Percentiles rank a stretch among this genome's conserved stretches.
phyloP scores from a whole-genome alignment of 257 asterid species.

The Osmanthus fragrans region DNA sequence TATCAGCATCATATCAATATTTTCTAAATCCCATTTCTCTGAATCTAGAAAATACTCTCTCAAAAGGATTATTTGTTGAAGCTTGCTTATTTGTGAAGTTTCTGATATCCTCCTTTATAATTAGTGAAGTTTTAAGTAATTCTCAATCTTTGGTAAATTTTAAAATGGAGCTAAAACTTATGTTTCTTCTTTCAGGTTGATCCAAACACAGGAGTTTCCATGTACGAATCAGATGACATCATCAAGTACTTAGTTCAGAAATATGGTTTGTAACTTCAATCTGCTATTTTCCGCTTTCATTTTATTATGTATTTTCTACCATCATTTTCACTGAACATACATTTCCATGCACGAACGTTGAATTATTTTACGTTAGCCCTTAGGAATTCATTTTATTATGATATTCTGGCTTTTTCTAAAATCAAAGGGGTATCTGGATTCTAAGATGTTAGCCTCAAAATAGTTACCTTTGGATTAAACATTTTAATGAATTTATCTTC shows the following conservation, averaged over 20 bases:
- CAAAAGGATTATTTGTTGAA: background rate
- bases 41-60: background rate
- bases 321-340: background rate
- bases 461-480: background rate
- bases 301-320: background rate
- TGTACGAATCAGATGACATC: constrained; percentile 62
- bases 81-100: background rate
- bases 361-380: background rate
- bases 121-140: background rate
- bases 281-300: background rate
- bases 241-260: constrained; percentile 30
- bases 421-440: background rate
- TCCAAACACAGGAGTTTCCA: constrained; percentile 90
- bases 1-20: background rate
- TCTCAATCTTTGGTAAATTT: background rate
- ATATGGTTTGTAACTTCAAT: constrained; percentile 57
- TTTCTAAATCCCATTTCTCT: constrained; percentile 8
- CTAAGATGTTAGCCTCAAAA: background rate
- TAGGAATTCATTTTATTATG: background rate
- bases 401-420: background rate
- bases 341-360: background rate
- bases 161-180: constrained; percentile 7
- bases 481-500: background rate
- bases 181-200: constrained; percentile 67
- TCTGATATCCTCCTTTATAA: background rate